Base-by-base conservation (phyloP, 345 rosid species). In the Garcia nutans region DNA sequence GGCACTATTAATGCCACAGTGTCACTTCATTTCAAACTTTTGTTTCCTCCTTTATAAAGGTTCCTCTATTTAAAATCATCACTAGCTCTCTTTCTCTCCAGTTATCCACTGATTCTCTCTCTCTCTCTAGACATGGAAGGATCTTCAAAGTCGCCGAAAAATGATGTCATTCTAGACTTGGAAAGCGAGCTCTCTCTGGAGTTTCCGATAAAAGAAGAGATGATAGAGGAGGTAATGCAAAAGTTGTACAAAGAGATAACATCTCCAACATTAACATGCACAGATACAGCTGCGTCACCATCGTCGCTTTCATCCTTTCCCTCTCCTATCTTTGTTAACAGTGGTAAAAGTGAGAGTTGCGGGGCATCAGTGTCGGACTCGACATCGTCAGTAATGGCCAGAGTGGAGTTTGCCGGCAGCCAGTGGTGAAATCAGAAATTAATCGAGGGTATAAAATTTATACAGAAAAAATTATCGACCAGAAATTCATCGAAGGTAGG, bases 211-310 rank as follows among this genome's bases (percentile, higher is more conserved):
- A 72, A 66, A 45, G 87, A 87, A 72, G 85, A 82, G 83, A 70
- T 79, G 80, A 72, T 87, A 63, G 81, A 83, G 78, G 82, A 76
- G 77, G 80, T 85, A 62, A 85, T 87, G 88, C 78, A 42, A 65
- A 88, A 87, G 77, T 71, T 85, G 41, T 83, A 87, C 74, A 80
- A 61, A 58, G 90, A 83, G 87, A 81, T 87, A n/a, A 62, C 74
- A 13, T n/a, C 22, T 5, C 37, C 74, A n/a, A 6, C 63, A 37
- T 26, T 63, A 56, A 57, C 75, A 10, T 62, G 52, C 64, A 63
- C 61, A 2, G 71, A 65, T 17, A n/a, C 49, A 42, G 28, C 16
- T 0, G 68, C 11, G 12, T 33, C 71, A 6, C 52, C 71, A 4
- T 49, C 68, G 49, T 56, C 77, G 13, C 74, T 19, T 28, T 7